phyloP scores from a whole-genome alignment of 495 filamentous ascomycete genomes.

The Alectoria sarmentosa region DNA sequence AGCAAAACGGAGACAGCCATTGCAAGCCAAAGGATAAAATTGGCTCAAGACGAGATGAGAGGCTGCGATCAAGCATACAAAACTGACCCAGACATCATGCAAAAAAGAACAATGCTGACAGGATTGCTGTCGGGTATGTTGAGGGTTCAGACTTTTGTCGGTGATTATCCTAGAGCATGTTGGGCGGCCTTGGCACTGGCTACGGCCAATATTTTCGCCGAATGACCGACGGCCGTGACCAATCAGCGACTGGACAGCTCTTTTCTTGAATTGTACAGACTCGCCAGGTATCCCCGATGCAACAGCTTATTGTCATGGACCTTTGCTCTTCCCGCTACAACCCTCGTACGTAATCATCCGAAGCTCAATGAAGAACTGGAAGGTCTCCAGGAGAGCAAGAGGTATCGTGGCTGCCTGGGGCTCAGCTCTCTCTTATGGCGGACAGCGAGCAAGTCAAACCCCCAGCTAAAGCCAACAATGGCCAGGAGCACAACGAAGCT shows the following conservation, averaged over 20 bases:
- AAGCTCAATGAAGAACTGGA: constrained; percentile 14
- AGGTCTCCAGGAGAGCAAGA: constrained; percentile 10
- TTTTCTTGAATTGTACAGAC: constrained; percentile 2
- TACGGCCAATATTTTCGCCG: neutral
- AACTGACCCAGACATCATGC: neutral
- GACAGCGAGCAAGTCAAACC: constrained; percentile 16
- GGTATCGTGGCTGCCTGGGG: constrained; percentile 18
- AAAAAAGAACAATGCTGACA: neutral
- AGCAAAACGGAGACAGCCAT: constrained; percentile 25
- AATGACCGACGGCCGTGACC: constrained; percentile 3
- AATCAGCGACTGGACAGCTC: constrained; percentile 10
- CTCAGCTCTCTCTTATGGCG: constrained; percentile 19
- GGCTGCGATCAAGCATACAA: neutral
- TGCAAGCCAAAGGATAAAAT: constrained; percentile 1
- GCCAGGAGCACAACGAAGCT: neutral
- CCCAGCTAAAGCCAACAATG: constrained; percentile 2
- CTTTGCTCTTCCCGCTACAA: neutral
- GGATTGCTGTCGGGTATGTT: constrained; percentile 2
- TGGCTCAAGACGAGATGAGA: neutral
- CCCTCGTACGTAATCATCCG: neutral
- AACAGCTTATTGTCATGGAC: too few species aligned
- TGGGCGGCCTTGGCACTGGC: constrained; percentile 12
- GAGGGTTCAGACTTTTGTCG: constrained; percentile 3
- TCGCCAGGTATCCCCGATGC: neutral
- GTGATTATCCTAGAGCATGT: constrained; percentile 14